Conservation (phyloP, 2,329 filamentous ascomycete species). For the Microcyclospora tardicrescens region DNA sequence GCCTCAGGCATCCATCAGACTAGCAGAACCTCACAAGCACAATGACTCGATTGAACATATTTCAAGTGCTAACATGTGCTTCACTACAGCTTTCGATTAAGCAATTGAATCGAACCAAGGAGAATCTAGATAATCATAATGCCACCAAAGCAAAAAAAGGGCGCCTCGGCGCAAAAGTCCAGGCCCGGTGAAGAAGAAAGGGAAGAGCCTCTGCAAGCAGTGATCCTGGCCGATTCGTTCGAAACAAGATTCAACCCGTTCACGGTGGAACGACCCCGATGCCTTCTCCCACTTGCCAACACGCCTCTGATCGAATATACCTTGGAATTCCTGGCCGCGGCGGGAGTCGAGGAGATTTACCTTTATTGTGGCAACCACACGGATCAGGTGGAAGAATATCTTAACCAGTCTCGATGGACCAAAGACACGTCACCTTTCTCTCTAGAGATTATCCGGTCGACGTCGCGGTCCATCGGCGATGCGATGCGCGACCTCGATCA, state of each 20-base stretch:
- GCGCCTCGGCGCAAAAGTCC: conserved; percentile 22
- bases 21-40: no score
- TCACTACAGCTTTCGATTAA: neutral
- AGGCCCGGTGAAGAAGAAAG: conserved; percentile 40
- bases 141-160: conserved; percentile 37
- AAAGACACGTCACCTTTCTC: conserved; percentile 66
- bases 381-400: conserved; percentile 75
- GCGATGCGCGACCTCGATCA: conserved; percentile 88
- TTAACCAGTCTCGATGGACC: conserved; percentile 65
- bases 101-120: neutral
- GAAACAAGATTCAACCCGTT: conserved; percentile 86
- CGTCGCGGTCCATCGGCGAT: conserved; percentile 79
- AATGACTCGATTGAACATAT: no score
- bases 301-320: conserved; percentile 95
- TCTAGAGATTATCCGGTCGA: conserved; percentile 75
- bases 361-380: conserved; percentile 84
- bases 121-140: conserved; percentile 20
- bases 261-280: conserved; percentile 80
- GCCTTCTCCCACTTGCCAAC: conserved; percentile 84
- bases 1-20: no score
- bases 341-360: conserved; percentile 86
- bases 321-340: conserved; percentile 87
- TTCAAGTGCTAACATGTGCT: neutral
- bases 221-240: conserved; percentile 83
- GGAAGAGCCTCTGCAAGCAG: conserved; percentile 50